A percentile compares a stretch with the other conserved stretches of the same genome.
These are phyloP conservation scores for Microcos paniculata DNA, from an alignment of 345 rosid species.

Conservation along the genomic window DNA sequence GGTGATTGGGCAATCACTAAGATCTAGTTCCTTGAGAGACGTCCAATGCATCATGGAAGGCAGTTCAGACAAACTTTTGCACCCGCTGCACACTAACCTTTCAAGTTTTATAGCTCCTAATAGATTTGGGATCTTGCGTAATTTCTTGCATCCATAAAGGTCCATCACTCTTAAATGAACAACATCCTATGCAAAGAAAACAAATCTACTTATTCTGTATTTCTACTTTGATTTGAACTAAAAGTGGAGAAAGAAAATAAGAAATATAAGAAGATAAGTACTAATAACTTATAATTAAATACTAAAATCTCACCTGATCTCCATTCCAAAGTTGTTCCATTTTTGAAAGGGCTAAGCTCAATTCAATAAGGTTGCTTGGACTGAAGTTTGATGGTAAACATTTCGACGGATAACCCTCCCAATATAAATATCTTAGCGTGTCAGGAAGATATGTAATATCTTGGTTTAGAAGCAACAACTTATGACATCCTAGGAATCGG, in stretches of 20 bases:
- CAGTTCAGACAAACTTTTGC: slow-evolving; percentile 24
- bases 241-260: too few relatives aligned
- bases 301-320: too few relatives aligned
- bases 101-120: slow-evolving; percentile 21
- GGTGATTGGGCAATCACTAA: neutral
- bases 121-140: slow-evolving; percentile 1
- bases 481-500: too few relatives aligned
- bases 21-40: neutral
- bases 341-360: too few relatives aligned
- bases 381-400: too few relatives aligned
- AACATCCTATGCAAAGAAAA: slow-evolving; percentile 20
- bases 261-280: too few relatives aligned
- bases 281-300: neutral
- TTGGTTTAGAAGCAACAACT: neutral
- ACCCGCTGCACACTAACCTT: slow-evolving; percentile 17
- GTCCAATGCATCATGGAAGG: neutral
- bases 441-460: neutral
- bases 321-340: too few relatives aligned
- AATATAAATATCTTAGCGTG: too few relatives aligned
- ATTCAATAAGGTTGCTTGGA: too few relatives aligned
- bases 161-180: slow-evolving; percentile 25
- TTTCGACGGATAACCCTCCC: too few relatives aligned
- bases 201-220: too few relatives aligned
- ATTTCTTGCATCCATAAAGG: slow-evolving; percentile 16
- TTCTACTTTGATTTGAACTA: too few relatives aligned